Conservation (phyloP, 2,329 filamentous ascomycete species). For the Colletotrichum tanaceti region DNA sequence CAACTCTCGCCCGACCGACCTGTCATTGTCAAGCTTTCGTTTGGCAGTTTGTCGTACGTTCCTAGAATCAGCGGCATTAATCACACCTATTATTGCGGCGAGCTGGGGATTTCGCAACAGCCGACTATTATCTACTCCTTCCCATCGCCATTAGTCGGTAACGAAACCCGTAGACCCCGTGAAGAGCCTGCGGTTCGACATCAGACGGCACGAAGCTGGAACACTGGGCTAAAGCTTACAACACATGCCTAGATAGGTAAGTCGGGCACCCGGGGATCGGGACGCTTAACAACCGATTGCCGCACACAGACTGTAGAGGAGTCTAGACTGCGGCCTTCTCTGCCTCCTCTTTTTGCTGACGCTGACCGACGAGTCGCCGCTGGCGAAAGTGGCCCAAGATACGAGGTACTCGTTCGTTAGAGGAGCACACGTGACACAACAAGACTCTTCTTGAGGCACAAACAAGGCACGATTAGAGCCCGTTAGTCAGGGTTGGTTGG, state of each 20-base stretch:
- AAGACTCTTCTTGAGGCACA: too few species aligned
- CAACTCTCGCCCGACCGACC: conserved; percentile 16
- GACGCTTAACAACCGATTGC: background rate
- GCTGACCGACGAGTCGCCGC: background rate
- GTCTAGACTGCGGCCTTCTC: background rate
- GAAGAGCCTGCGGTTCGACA: conserved; percentile 29
- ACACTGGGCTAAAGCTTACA: conserved; percentile 36
- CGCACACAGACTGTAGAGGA: background rate
- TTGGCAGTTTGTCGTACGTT: conserved; percentile 5
- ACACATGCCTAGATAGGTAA: too few species aligned
- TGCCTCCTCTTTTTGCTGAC: background rate
- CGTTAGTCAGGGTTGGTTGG: background rate
- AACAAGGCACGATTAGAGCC: background rate
- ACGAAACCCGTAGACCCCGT: conserved; percentile 16
- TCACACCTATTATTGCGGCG: background rate
- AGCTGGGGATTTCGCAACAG: conserved; percentile 4
- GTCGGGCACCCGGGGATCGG: conserved; percentile 8
- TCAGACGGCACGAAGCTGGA: conserved; percentile 38
- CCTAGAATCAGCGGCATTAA: conserved; percentile 3
- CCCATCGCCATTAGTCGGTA: conserved; percentile 16
- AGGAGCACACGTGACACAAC: too few species aligned
- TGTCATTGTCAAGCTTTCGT: conserved; percentile 17
- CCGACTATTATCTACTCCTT: conserved; percentile 21
- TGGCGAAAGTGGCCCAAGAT: background rate
- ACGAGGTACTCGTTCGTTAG: too few species aligned